Percentiles rank a stretch among this genome's conserved stretches.
Evolutionary conservation across 129 eudicot species (phyloP).

Genomic region (Smallanthus sonchifolius): DNA sequence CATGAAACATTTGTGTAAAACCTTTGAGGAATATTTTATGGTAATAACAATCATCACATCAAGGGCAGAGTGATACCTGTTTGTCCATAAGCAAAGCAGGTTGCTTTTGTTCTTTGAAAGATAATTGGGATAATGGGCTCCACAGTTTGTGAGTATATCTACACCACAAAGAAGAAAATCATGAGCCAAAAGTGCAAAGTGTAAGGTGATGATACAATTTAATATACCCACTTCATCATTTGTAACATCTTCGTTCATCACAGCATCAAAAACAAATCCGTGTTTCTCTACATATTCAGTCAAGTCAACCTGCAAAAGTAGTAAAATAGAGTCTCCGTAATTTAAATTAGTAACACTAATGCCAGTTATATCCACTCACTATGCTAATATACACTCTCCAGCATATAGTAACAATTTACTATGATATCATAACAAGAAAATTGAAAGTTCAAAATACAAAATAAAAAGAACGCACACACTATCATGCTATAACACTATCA

Average conservation of each 20-base stretch:
- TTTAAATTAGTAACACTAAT: background rate
- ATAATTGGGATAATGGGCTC: slow-evolving; percentile 68
- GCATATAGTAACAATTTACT: background rate
- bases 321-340: slow-evolving; percentile 8
- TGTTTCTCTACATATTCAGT: slow-evolving; percentile 75
- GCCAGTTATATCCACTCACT: background rate
- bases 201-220: background rate
- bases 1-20: too few species aligned
- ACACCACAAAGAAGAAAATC: background rate
- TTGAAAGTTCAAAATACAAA: too few species aligned
- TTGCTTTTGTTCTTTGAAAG: slow-evolving; percentile 74
- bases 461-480: background rate
- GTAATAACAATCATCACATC: background rate
- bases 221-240: slow-evolving; percentile 50
- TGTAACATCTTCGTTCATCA: slow-evolving; percentile 53
- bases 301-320: slow-evolving; percentile 54
- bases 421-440: too few species aligned
- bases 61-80: slow-evolving; percentile 38
- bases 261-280: slow-evolving; percentile 73
- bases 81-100: slow-evolving; percentile 88
- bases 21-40: background rate
- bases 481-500: background rate
- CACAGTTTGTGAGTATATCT: slow-evolving; percentile 68
- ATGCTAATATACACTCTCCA: background rate
- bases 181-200: background rate